These are phyloP conservation scores for Brasenia schreberi DNA, from an alignment of 164 flowering plant species.

Conservation along the genomic window DNA sequence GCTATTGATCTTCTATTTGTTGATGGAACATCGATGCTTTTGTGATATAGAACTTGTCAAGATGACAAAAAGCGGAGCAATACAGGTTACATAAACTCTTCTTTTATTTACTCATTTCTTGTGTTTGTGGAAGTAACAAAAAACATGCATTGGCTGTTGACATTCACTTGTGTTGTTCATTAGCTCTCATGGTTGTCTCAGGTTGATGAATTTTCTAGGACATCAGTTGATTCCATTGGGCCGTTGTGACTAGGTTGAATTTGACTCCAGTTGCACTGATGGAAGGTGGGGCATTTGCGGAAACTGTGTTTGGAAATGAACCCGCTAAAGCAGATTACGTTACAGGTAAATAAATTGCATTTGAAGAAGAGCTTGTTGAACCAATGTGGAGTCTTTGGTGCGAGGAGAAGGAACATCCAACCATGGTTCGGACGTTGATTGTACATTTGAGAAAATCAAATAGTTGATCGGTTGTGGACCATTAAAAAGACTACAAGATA, in stretches of 20 bases:
- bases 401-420: too few relatives aligned
- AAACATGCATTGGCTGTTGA: too few relatives aligned
- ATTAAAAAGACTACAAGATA: too few relatives aligned
- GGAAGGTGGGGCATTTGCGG: conserved; percentile 93
- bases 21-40: not conserved
- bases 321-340: conserved; percentile 73
- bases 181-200: conserved; percentile 8
- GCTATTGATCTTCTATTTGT: not conserved
- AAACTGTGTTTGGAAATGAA: conserved; percentile 73
- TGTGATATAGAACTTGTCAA: conserved; percentile 64
- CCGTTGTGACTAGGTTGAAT: conserved; percentile 89
- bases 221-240: conserved; percentile 96
- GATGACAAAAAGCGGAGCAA: conserved; percentile 69
- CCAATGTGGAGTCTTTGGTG: too few relatives aligned
- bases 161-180: not conserved
- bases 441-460: too few relatives aligned
- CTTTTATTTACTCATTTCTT: not conserved
- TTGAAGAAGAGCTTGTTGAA: not conserved
- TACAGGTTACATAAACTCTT: conserved; percentile 37
- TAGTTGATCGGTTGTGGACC: too few relatives aligned
- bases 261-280: conserved; percentile 99
- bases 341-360: conserved; percentile 29
- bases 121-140: not conserved
- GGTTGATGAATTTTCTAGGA: conserved; percentile 89
- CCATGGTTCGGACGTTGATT: too few relatives aligned